Conservation (phyloP, 2,329 filamentous ascomycete genomes). For the Trichothecium roseum region DNA sequence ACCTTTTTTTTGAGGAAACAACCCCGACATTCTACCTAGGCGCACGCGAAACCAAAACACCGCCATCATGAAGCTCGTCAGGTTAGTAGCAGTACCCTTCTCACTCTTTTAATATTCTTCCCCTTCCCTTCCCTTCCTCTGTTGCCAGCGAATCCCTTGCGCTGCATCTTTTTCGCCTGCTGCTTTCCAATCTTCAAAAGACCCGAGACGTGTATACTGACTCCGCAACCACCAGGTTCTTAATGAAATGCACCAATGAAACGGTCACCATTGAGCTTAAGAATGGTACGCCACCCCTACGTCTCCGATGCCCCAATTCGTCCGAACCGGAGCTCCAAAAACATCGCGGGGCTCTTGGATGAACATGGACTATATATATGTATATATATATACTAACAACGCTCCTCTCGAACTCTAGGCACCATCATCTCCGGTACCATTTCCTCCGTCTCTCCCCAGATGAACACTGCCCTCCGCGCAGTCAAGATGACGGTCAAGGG, state of each 20-base stretch:
- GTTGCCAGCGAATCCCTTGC: constrained; percentile 7
- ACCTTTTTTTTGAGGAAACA: too few species aligned
- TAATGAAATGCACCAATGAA: constrained; percentile 99
- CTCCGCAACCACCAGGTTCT: constrained; percentile 53
- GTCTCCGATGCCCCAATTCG: constrained; percentile 1
- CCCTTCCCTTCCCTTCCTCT: neutral
- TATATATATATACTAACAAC: too few species aligned
- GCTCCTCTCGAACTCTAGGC: constrained; percentile 37
- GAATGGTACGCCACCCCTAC: constrained; percentile 56
- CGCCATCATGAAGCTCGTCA: constrained; percentile 87
- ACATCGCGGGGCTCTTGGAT: too few species aligned
- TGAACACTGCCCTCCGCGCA: constrained; percentile 93
- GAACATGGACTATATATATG: too few species aligned
- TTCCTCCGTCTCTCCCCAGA: constrained; percentile 90
- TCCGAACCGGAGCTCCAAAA: too few species aligned
- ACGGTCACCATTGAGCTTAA: constrained; percentile 98
- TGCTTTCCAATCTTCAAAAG: constrained; percentile 6
- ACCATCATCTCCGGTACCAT: constrained; percentile 96
- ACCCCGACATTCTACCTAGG: too few species aligned
- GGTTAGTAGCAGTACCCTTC: constrained; percentile 58
- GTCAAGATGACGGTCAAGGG: constrained; percentile 93
- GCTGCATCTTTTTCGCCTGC: constrained; percentile 12
- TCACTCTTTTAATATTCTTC: too few species aligned
- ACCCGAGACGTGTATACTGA: constrained; percentile 17
- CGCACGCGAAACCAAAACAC: too few species aligned